Conservation (phyloP, 495 filamentous ascomycete species). For the Annulohypoxylon bovei region DNA sequence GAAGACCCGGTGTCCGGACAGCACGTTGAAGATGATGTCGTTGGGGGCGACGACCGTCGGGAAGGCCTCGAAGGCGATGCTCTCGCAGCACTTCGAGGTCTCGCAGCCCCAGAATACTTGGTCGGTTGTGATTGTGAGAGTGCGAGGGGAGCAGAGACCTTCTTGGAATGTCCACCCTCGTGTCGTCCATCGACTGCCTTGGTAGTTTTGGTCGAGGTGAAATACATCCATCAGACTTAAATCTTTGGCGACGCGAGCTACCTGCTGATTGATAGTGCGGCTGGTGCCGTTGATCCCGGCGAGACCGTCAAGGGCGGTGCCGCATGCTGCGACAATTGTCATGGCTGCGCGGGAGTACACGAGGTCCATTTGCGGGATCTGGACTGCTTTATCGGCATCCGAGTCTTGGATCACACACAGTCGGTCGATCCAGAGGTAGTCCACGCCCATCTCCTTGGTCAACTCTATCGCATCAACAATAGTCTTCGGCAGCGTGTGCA, state of each 20-base stretch:
- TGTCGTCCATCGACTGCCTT: conserved; percentile 44
- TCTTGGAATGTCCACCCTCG: conserved; percentile 58
- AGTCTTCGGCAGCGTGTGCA: conserved; percentile 26
- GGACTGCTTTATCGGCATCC: conserved; percentile 38
- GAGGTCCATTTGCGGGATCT: conserved; percentile 47
- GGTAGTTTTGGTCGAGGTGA: conserved; percentile 12
- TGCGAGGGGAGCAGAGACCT: conserved; percentile 46
- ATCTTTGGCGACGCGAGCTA: conserved; percentile 18
- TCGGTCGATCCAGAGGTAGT: conserved; percentile 53
- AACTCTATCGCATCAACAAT: conserved; percentile 49
- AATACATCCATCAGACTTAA: conserved; percentile 20
- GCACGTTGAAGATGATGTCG: conserved; percentile 11
- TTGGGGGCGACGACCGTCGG: conserved; percentile 16
- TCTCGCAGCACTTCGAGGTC: conserved; percentile 28
- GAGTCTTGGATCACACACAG: conserved; percentile 51
- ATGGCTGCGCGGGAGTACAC: conserved; percentile 39
- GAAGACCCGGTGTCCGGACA: conserved; percentile 25
- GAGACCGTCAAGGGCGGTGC: conserved; percentile 13
- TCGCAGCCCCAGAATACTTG: conserved; percentile 47
- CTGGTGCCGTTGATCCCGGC: conserved; percentile 15
- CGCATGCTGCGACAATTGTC: conserved; percentile 46
- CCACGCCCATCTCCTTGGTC: conserved; percentile 38
- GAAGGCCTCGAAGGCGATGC: conserved; percentile 28
- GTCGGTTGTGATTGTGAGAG: conserved; percentile 44
- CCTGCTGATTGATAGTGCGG: neutral